These are phyloP conservation scores for Ananas comosus DNA, from an alignment of 176 grass and related monocot genomes.

Conservation along the genomic window DNA sequence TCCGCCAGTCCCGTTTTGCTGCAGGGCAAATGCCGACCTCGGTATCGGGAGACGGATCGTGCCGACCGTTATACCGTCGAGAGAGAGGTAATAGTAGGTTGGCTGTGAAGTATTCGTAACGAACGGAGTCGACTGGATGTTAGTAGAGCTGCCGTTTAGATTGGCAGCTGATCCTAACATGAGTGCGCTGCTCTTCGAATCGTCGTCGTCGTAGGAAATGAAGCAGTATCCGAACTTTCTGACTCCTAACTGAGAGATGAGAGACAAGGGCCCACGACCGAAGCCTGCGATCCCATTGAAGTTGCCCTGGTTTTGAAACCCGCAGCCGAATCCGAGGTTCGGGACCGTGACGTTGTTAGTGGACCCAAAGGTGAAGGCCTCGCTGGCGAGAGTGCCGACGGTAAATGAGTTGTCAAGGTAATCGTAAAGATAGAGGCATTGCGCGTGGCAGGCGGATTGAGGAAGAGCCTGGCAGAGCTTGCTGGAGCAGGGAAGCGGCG, in stretches of 20 bases:
- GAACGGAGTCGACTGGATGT: constrained; percentile 21
- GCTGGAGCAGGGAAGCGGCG: constrained; percentile 20
- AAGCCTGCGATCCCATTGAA: constrained; percentile 47
- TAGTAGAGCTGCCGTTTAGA: constrained; percentile 11
- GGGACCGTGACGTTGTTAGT: not conserved
- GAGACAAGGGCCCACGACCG: constrained; percentile 35
- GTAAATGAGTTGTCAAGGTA: constrained; percentile 46
- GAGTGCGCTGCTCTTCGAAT: constrained; percentile 25
- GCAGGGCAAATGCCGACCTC: not conserved
- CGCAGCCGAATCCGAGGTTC: constrained; percentile 44
- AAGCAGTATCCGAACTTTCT: constrained; percentile 68
- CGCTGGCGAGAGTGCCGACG: constrained; percentile 33
- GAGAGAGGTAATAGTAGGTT: constrained; percentile 32
- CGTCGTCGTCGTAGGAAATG: constrained; percentile 13
- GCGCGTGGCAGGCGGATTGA: not conserved
- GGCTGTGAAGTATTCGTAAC: not conserved
- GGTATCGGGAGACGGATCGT: not conserved
- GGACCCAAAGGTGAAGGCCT: constrained; percentile 47
- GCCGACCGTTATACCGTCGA: constrained; percentile 32
- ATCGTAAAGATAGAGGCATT: constrained; percentile 32
- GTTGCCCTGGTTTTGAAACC: not conserved
- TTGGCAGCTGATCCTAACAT: constrained; percentile 44
- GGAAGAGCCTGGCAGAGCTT: constrained; percentile 8
- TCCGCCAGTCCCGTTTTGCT: not conserved
- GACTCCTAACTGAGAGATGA: constrained; percentile 33